phyloP scores from a whole-genome alignment of 2,329 filamentous ascomycete genomes.

The Alternaria brassicicola region DNA sequence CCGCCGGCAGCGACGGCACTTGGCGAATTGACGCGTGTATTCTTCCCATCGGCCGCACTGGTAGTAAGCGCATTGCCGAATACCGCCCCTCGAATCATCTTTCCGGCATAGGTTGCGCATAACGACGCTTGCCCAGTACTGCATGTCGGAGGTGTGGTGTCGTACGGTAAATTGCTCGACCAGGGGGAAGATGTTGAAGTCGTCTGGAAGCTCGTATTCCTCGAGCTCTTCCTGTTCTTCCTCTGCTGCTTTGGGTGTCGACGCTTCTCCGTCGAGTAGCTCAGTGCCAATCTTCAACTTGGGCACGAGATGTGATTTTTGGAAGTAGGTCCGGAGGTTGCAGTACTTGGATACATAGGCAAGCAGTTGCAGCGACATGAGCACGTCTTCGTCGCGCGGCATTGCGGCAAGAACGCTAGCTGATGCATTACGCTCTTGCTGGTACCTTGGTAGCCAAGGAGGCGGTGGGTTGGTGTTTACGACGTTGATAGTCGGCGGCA shows the following conservation, averaged over 20 bases:
- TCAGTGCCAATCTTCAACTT: constrained; percentile 89
- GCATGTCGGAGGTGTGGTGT: constrained; percentile 95
- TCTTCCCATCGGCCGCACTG: constrained; percentile 99
- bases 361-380: constrained; percentile 96
- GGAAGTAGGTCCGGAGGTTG: constrained; percentile 93
- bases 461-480: constrained; percentile 77
- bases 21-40: constrained; percentile 94
- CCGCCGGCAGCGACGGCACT: constrained; percentile 91
- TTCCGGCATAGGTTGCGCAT: constrained; percentile 99
- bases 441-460: constrained; percentile 78
- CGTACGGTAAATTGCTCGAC: constrained; percentile 98
- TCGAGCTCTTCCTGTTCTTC: constrained; percentile 74
- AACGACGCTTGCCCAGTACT: constrained; percentile 98
- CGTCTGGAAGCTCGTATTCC: constrained; percentile 89
- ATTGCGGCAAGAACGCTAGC: constrained; percentile 81
- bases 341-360: constrained; percentile 99
- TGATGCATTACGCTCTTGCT: constrained; percentile 73
- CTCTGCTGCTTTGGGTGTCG: constrained; percentile 43
- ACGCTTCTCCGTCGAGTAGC: constrained; percentile 74
- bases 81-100: constrained; percentile 91
- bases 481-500: constrained; percentile 69
- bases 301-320: constrained; percentile 90
- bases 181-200: constrained; percentile 97
- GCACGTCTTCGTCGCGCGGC: constrained; percentile 94
- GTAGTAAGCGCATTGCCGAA: constrained; percentile 96